Evolutionary conservation across 2,329 filamentous ascomycete species (phyloP), one percentile per base, ranked within the genome.

Genomic region (Rhynchosporium graminicola): DNA sequence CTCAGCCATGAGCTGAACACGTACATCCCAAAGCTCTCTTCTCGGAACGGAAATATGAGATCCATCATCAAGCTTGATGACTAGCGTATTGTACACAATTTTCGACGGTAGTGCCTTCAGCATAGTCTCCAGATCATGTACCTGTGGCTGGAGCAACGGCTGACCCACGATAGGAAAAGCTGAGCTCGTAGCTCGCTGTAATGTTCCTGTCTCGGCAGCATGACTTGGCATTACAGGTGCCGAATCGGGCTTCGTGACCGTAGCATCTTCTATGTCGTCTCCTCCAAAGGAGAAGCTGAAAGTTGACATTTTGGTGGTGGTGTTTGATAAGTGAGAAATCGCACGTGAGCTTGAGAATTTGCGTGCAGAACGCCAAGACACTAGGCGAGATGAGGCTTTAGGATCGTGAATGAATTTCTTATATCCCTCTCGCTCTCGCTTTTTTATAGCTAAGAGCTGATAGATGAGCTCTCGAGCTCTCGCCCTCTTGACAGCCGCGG

Each of bases 11-110:
- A 95, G 79, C 78, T 95, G 91, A 43, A 92, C 82, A 40, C 89
- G 83, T 45, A 94, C 87, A 73, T 95, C 91, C 85, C 90, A 94
- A 51, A 95, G 80, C 74, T 93, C 90, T 63, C 91, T 84, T 45
- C 90, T 85, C 0, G 90, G 90, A 7, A 95, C 79, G 43, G 75
- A 76, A 9, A 88, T 73, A 3, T 71, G 76, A 52, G 78, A 76
- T 9, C 81, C 82, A 65, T 84, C 80, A 48, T 88, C 87, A 4
- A 88, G 81, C 26, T 80, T 79, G 57, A 92, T 81, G 7, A 79
- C 76, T 20, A 92, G 76, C 12, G 80, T 81, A 69, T 82, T 80
- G 75, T 88, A 94, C 20, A 88, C 87, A 60, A 95, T 82, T 74
- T 90, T 90, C 60, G 88, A 90, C 0, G 91, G 91, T 51, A 94